Conservation (phyloP, 352 stramenopile genomes). For the Pilasporangium apinafurcum region DNA sequence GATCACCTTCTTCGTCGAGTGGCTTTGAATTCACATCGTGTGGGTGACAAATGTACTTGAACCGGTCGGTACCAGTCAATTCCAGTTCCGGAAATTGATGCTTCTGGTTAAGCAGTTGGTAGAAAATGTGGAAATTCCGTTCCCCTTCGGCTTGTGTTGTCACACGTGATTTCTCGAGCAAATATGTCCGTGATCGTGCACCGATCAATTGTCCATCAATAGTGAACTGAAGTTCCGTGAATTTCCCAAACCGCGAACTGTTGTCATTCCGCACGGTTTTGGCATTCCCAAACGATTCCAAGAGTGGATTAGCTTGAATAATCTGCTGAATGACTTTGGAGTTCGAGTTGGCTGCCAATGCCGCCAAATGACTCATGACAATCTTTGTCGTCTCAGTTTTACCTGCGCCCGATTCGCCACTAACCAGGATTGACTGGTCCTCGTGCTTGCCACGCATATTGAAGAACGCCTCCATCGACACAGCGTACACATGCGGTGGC, state of each 20-base stretch:
- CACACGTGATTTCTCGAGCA: constrained; percentile 91
- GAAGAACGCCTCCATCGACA: constrained; percentile 84
- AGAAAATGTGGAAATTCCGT: constrained; percentile 95
- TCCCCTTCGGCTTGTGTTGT: constrained; percentile 78
- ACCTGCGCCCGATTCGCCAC: constrained; percentile 91
- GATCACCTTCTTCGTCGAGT: constrained; percentile 56
- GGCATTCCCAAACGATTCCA: constrained; percentile 85
- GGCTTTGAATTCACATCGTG: constrained; percentile 15
- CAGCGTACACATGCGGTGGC: constrained; percentile 77
- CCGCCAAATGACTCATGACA: constrained; percentile 91
- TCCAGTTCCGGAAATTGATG: constrained; percentile 54
- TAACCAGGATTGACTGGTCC: constrained; percentile 95
- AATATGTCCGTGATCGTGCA: constrained; percentile 82
- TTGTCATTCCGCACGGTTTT: constrained; percentile 87
- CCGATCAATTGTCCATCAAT: constrained; percentile 69
- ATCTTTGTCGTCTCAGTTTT: constrained; percentile 98
- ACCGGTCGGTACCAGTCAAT: constrained; percentile 29
- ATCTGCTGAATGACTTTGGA: constrained; percentile 93
- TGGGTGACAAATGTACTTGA: constrained; percentile 77
- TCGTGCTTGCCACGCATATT: constrained; percentile 65
- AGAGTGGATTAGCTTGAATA: constrained; percentile 88
- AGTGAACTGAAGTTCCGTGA: constrained; percentile 81
- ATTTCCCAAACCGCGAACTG: constrained; percentile 81
- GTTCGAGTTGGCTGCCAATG: constrained; percentile 70
- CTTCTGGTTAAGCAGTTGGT: constrained; percentile 79